Conservation (phyloP, 345 rosid species). For the Eutrema heterophyllum region DNA sequence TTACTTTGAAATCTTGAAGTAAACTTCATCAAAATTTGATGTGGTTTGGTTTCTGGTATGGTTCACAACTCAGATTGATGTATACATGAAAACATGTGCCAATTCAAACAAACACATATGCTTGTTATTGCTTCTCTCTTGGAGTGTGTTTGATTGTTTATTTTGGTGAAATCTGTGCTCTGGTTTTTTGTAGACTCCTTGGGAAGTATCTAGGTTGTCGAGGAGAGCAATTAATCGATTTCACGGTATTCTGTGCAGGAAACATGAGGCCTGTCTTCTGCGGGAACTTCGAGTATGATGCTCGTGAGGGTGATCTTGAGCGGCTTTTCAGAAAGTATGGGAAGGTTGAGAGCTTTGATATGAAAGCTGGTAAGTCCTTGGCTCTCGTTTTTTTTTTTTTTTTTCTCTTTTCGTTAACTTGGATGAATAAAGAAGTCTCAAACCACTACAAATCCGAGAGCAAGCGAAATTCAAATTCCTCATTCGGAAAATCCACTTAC, state of each 20-base stretch:
- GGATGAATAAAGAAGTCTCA: neutral
- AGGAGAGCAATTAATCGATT: neutral
- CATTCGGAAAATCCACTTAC: neutral
- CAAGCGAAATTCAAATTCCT: neutral
- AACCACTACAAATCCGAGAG: slow-evolving; percentile 4
- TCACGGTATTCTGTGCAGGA: slow-evolving; percentile 8
- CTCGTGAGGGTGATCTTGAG: slow-evolving; percentile 77
- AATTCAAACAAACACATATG: neutral
- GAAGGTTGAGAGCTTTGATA: slow-evolving; percentile 80
- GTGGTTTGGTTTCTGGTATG: neutral
- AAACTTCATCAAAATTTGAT: too few relatives aligned
- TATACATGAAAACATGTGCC: neutral
- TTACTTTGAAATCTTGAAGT: neutral
- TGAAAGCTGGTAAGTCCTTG: slow-evolving; percentile 77
- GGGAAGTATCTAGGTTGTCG: neutral
- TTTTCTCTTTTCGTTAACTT: neutral
- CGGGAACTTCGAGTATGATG: slow-evolving; percentile 92
- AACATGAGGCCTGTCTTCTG: slow-evolving; percentile 87
- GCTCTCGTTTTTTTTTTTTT: neutral
- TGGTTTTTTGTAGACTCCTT: neutral
- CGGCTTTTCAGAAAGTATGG: slow-evolving; percentile 84
- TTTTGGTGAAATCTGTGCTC: neutral
- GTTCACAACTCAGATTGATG: neutral
- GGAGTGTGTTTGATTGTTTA: neutral
- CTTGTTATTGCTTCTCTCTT: neutral